These are phyloP conservation scores for Fomitopsis schrenkii DNA, from an alignment of 1,284 basidiomycete genomes.

Conservation along the genomic window DNA sequence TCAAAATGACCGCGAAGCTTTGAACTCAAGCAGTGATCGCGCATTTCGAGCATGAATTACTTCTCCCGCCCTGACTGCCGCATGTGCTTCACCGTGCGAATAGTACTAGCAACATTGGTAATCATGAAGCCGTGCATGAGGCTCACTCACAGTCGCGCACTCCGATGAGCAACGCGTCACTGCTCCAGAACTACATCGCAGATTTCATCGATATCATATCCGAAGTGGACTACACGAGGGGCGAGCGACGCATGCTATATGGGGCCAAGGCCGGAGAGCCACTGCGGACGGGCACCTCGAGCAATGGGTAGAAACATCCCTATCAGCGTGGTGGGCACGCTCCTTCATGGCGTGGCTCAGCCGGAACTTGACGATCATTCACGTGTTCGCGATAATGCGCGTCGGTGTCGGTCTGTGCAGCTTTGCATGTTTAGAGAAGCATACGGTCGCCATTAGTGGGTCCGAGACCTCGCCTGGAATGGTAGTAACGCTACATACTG, in stretches of 20 bases:
- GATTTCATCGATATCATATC: constrained; percentile 8
- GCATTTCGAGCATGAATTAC: not conserved
- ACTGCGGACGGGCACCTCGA: not conserved
- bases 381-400: constrained; percentile 24
- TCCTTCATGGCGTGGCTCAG: not conserved
- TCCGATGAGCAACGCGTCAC: not conserved
- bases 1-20: not conserved
- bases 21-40: not conserved
- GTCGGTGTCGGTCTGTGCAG: constrained; percentile 11
- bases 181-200: not conserved
- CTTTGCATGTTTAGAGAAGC: constrained; percentile 24
- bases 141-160: not conserved
- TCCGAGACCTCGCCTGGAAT: constrained; percentile 20
- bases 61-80: not conserved
- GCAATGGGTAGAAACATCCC: not conserved
- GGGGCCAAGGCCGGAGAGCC: not conserved
- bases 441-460: constrained; percentile 37
- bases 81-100: not conserved
- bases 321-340: not conserved
- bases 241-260: not conserved
- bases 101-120: constrained; percentile 2
- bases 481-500: constrained; percentile 16
- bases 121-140: constrained; percentile 1
- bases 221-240: not conserved
- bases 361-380: constrained; percentile 16